Evolutionary conservation across 495 filamentous ascomycete species (phyloP).

Genomic region (Penicillium chermesinum): DNA sequence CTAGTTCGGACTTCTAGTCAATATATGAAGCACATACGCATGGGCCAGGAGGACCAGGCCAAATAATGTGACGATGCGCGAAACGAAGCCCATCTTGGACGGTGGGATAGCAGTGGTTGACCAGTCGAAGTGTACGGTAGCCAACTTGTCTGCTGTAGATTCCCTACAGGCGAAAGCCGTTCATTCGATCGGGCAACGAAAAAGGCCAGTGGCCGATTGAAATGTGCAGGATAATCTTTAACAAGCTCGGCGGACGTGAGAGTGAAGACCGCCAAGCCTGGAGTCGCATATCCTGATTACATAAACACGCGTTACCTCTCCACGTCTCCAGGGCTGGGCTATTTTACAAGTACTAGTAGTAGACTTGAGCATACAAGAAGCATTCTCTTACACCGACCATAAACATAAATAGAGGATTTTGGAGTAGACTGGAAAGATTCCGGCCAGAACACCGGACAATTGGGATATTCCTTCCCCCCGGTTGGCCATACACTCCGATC

Average conservation of each 20-base stretch:
- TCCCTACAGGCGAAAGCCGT: not conserved
- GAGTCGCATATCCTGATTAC: no score
- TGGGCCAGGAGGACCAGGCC: constrained; percentile 65
- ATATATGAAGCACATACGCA: constrained; percentile 64
- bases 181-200: not conserved
- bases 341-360: no score
- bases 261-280: not conserved
- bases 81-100: constrained; percentile 58
- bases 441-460: no score
- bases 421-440: no score
- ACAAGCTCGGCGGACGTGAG: not conserved
- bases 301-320: no score
- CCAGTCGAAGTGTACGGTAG: not conserved
- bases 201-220: not conserved
- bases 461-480: no score
- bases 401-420: no score
- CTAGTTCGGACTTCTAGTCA: not conserved
- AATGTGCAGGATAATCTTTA: no score
- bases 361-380: no score
- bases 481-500: no score
- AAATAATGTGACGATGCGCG: constrained; percentile 56
- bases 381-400: no score
- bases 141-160: not conserved
- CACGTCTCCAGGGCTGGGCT: no score
- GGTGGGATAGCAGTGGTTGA: not conserved